These are phyloP conservation scores for Herpetomonas samuelpessoai DNA, from an alignment of 208 protist species.

Conservation along the genomic window DNA sequence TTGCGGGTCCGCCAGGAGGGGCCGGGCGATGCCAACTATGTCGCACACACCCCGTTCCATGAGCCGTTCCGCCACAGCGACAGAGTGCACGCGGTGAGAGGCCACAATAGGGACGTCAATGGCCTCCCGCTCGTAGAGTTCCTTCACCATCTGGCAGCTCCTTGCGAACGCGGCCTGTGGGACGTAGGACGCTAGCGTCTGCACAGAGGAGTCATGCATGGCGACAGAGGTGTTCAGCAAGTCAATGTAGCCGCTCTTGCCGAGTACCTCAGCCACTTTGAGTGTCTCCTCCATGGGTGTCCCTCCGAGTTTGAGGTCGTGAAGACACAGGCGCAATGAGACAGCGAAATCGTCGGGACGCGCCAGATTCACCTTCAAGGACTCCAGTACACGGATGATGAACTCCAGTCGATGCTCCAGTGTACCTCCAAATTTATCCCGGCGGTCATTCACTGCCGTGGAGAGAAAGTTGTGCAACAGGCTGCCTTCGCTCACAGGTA, in stretches of 20 bases:
- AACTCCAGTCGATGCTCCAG: conserved; percentile 87
- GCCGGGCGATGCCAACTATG: conserved; percentile 88
- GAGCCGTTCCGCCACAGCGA: conserved; percentile 78
- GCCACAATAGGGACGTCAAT: conserved; percentile 83
- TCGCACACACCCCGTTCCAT: conserved; percentile 77
- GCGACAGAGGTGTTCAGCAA: conserved; percentile 94
- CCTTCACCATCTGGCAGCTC: conserved; percentile 61
- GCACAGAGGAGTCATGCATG: conserved; percentile 94
- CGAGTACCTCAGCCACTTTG: conserved; percentile 65
- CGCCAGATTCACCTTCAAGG: conserved; percentile 36
- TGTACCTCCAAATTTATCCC: conserved; percentile 78
- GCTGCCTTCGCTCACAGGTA: conserved; percentile 92
- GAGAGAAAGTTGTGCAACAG: conserved; percentile 95
- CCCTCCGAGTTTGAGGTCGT: conserved; percentile 86
- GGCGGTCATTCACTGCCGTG: conserved; percentile 81
- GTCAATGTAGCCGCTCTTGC: conserved; percentile 72
- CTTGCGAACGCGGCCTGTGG: conserved; percentile 87
- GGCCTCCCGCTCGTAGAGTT: conserved; percentile 30
- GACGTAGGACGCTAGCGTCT: conserved; percentile 91
- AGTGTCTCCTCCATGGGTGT: conserved; percentile 85
- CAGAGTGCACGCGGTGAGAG: conserved; percentile 89
- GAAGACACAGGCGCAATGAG: conserved; percentile 91
- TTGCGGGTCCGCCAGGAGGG: conserved; percentile 89
- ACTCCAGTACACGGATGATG: conserved; percentile 80
- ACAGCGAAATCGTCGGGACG: conserved; percentile 78